phyloP scores from a whole-genome alignment of 345 rosid genomes.

The Kandelia obovata region DNA sequence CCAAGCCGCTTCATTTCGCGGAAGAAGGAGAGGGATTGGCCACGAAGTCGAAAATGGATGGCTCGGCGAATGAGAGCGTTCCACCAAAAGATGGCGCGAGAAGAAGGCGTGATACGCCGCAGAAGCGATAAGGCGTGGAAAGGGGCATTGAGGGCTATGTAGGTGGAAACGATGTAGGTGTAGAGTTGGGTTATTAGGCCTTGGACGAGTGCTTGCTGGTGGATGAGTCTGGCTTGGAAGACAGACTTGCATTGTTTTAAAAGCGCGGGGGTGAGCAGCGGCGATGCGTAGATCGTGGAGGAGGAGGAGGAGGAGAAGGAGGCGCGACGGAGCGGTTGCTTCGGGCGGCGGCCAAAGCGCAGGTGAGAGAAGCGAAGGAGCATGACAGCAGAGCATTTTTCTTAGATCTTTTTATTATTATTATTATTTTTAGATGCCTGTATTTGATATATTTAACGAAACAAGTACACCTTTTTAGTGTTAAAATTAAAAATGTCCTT shows the following conservation, averaged over 20 bases:
- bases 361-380: not conserved
- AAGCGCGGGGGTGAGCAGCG: constrained; percentile 31
- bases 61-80: constrained; percentile 56
- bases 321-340: not conserved
- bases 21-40: constrained; percentile 37
- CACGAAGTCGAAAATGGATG: constrained; percentile 35
- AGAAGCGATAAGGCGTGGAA: constrained; percentile 53
- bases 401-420: too few relatives aligned
- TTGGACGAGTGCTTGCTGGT: constrained; percentile 55
- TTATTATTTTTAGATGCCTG: too few relatives aligned
- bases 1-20: constrained; percentile 46
- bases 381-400: not conserved
- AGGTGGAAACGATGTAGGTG: constrained; percentile 58
- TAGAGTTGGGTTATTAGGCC: constrained; percentile 41
- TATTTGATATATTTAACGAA: too few relatives aligned
- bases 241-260: constrained; percentile 56
- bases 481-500: too few relatives aligned
- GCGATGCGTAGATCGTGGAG: constrained; percentile 11
- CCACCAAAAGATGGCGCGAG: constrained; percentile 60
- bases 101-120: constrained; percentile 42
- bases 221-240: constrained; percentile 52
- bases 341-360: not conserved
- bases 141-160: constrained; percentile 50
- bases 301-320: not conserved
- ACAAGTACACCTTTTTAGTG: too few relatives aligned